These are phyloP conservation scores for Entomortierella lignicola DNA, from an alignment of 192 early-diverging fungal species.

Conservation along the genomic window DNA sequence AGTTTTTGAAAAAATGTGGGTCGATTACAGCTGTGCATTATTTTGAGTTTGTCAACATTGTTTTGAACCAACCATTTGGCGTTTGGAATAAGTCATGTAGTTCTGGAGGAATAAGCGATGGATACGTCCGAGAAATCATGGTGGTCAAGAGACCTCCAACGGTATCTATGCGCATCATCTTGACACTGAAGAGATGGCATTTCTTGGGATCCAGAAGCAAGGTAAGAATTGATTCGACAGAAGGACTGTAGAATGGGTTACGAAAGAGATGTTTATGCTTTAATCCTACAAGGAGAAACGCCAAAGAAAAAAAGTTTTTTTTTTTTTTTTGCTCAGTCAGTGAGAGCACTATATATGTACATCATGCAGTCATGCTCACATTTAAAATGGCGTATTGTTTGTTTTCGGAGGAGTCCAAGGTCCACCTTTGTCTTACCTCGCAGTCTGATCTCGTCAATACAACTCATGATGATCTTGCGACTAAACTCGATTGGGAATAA, in stretches of 20 bases:
- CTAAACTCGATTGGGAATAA: constrained; percentile 47
- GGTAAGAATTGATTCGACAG: constrained; percentile 24
- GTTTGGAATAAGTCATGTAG: constrained; percentile 38
- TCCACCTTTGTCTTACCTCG: constrained; percentile 20
- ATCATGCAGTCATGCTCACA: background rate
- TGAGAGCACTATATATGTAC: background rate
- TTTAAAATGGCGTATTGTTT: background rate
- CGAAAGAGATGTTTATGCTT: constrained; percentile 42
- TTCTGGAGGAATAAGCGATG: constrained; percentile 30
- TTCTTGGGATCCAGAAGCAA: constrained; percentile 11
- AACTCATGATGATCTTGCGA: constrained; percentile 36
- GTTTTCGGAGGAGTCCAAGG: background rate
- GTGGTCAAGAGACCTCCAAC: constrained; percentile 43
- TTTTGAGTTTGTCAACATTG: too few species aligned
- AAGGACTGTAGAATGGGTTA: constrained; percentile 44
- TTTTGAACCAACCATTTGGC: constrained; percentile 31
- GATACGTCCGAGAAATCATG: constrained; percentile 30
- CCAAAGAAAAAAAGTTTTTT: background rate
- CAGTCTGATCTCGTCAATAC: constrained; percentile 48
- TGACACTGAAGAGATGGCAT: constrained; percentile 27
- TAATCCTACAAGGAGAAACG: constrained; percentile 21
- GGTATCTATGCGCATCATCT: constrained; percentile 48
- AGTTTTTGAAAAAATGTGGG: background rate
- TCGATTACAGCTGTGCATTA: too few species aligned
- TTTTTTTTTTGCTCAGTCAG: constrained; percentile 3